Percentiles rank a stretch among this genome's conserved stretches.
phyloP scores from a whole-genome alignment of 1,284 basidiomycete species.

The Marasmius fiardii region DNA sequence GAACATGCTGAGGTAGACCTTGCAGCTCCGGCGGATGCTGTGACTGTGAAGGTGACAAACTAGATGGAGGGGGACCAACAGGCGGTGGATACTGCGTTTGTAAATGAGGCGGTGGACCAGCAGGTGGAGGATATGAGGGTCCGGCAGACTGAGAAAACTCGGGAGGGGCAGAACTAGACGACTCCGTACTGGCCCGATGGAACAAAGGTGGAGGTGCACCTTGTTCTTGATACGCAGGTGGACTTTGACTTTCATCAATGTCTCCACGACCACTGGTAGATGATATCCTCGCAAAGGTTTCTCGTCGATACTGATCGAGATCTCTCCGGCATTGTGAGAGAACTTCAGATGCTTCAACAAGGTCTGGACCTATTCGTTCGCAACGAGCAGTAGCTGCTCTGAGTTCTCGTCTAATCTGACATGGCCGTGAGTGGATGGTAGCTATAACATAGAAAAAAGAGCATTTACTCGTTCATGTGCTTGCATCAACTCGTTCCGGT shows the following conservation, averaged over 20 bases:
- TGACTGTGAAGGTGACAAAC: not conserved
- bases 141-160: not conserved
- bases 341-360: constrained; percentile 27
- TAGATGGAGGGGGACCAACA: not conserved
- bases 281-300: constrained; percentile 31
- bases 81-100: no score
- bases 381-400: constrained; percentile 27
- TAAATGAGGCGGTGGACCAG: no score
- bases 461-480: constrained; percentile 1
- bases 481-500: constrained; percentile 5
- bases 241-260: constrained; percentile 3
- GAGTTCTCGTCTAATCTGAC: constrained; percentile 31
- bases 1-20: no score
- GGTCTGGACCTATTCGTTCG: constrained; percentile 28
- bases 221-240: not conserved
- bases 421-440: not conserved
- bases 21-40: not conserved
- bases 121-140: no score
- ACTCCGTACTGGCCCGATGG: not conserved
- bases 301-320: constrained; percentile 30
- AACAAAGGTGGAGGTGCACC: not conserved
- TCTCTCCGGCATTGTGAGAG: constrained; percentile 28
- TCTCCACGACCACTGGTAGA: not conserved
- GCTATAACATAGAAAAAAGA: not conserved
- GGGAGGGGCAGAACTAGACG: not conserved